phyloP scores from a whole-genome alignment of 2,329 filamentous ascomycete genomes.

The Fusarium scirpi region DNA sequence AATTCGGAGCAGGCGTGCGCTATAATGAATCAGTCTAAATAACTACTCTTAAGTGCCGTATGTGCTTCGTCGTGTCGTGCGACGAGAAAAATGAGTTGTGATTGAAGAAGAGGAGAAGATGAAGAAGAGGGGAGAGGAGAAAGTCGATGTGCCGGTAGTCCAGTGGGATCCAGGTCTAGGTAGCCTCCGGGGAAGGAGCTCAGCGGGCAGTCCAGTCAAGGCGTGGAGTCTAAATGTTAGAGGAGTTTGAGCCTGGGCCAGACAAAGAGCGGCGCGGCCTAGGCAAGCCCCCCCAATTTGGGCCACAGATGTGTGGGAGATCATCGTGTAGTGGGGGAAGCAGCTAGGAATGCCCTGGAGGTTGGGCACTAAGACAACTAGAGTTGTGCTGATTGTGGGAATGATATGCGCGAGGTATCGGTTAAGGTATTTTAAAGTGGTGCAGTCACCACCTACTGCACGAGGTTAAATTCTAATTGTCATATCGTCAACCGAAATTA shows the following conservation, averaged over 20 bases:
- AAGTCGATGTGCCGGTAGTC: conserved; percentile 30
- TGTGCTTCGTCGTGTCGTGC: conserved; percentile 22
- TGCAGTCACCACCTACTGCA: conserved; percentile 29
- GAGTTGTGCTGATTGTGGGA: conserved; percentile 26
- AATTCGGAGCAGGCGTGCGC: background rate
- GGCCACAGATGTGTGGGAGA: conserved; percentile 25
- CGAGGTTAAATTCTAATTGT: conserved; percentile 30
- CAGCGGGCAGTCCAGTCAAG: conserved; percentile 1
- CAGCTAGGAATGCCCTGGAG: conserved; percentile 6
- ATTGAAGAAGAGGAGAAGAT: conserved; percentile 11
- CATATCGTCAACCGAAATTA: conserved; percentile 18
- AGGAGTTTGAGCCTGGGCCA: conserved; percentile 19
- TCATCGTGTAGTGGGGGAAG: conserved; percentile 23
- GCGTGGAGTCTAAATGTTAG: conserved; percentile 37
- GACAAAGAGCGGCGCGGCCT: conserved; percentile 27
- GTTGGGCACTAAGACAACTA: conserved; percentile 30
- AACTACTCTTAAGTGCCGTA: conserved; percentile 11
- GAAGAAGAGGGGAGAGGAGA: conserved; percentile 38
- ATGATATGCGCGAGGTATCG: conserved; percentile 32
- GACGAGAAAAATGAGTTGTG: conserved; percentile 28
- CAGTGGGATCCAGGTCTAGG: conserved; percentile 24
- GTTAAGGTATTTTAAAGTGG: conserved; percentile 35
- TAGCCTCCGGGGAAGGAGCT: conserved; percentile 31
- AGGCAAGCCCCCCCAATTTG: conserved; percentile 19
- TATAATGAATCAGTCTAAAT: background rate